phyloP scores from a whole-genome alignment of 345 rosid genomes.

The Passiflora organensis region DNA sequence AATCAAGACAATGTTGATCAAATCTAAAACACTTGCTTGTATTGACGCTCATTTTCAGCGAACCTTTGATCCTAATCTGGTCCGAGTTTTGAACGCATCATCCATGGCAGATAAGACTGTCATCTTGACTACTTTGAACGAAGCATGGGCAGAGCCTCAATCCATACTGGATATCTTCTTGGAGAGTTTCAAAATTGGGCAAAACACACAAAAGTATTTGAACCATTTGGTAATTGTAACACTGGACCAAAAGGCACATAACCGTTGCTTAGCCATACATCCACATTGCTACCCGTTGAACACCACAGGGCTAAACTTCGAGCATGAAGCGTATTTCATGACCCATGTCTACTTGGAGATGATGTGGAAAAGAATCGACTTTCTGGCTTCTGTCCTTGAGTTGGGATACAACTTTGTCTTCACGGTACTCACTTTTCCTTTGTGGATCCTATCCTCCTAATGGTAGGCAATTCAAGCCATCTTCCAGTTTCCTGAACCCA shows the following conservation, averaged over 20 bases:
- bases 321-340: constrained; percentile 49
- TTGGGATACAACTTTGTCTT: constrained; percentile 59
- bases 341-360: constrained; percentile 45
- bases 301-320: constrained; percentile 31
- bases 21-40: too few species aligned
- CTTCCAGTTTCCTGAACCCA: too few species aligned
- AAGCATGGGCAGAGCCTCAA: constrained; percentile 59
- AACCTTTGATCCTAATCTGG: not conserved
- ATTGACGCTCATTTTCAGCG: not conserved
- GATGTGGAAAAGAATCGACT: constrained; percentile 70
- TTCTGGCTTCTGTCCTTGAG: constrained; percentile 38
- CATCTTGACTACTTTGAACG: constrained; percentile 53
- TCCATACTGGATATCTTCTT: constrained; percentile 57
- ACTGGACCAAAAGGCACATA: constrained; percentile 46
- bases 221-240: constrained; percentile 47
- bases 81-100: constrained; percentile 8
- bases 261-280: constrained; percentile 41
- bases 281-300: constrained; percentile 38
- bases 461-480: too few species aligned
- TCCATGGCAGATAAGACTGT: constrained; percentile 43
- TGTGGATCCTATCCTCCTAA: too few species aligned
- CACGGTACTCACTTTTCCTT: constrained; percentile 35
- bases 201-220: constrained; percentile 38
- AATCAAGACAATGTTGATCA: too few species aligned
- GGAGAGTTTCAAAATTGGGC: constrained; percentile 45